Percentiles rank a stretch among this genome's conserved stretches.
Evolutionary conservation across 2,329 filamentous ascomycete species (phyloP).

Genomic region (Pyrenophora seminiperda): DNA sequence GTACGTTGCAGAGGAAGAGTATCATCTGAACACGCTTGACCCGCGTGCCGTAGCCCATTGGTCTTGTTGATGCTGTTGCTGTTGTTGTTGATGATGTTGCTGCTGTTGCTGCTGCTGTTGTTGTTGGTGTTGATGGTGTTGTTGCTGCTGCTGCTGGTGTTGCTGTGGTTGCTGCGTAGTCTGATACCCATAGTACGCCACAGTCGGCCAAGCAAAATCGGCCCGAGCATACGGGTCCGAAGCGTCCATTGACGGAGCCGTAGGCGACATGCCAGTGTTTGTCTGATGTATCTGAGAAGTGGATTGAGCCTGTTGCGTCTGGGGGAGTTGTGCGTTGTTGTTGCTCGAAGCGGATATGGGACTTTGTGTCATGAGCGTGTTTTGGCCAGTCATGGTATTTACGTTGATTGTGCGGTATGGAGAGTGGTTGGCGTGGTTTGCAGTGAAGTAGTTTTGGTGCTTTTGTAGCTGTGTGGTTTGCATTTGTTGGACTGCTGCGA

Average conservation of each 20-base stretch:
- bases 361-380: conserved; percentile 12
- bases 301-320: conserved; percentile 24
- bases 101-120: conserved; percentile 25
- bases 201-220: conserved; percentile 33
- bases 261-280: conserved; percentile 8
- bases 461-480: conserved; percentile 24
- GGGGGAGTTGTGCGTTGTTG: conserved; percentile 17
- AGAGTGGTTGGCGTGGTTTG: conserved; percentile 25
- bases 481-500: conserved; percentile 27
- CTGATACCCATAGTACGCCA: conserved; percentile 36
- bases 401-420: conserved; percentile 29
- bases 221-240: conserved; percentile 28
- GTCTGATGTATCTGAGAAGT: conserved; percentile 20
- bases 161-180: conserved; percentile 19
- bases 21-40: conserved; percentile 31
- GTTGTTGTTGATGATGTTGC: conserved; percentile 18
- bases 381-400: conserved; percentile 10
- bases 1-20: too few species aligned
- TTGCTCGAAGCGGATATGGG: conserved; percentile 7
- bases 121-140: conserved; percentile 22
- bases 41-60: conserved; percentile 32
- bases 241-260: conserved; percentile 21
- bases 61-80: conserved; percentile 28
- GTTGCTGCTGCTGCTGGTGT: conserved; percentile 18
- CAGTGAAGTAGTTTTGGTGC: conserved; percentile 31